Evolutionary conservation across 371 early-diverging fungal genomes (phyloP), one percentile per base, ranked within the genome.

Genomic region (Lichtheimia hyalospora): DNA sequence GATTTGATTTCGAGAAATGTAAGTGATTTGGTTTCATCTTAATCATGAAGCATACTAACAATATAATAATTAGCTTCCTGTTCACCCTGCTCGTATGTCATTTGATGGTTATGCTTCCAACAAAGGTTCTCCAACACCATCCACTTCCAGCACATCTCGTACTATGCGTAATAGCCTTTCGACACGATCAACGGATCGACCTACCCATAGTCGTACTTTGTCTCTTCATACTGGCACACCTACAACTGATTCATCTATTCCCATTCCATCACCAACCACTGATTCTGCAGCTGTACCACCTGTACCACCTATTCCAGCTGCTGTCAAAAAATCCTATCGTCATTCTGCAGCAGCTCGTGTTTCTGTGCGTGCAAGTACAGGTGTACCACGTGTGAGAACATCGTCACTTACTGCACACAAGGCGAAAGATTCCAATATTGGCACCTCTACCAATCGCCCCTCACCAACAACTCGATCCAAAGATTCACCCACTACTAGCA

Each of bases 81-180:
- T 69, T 12, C 69, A 69, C 52, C 62, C 69, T 24, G 58, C 64
- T 16, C 69, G 69, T 24, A 61, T 69, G 20, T 69, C 69, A 5
- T 61, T 58, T 50, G 69, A 69, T 43, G 62, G 69, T 2, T 49
- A 61, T 49, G 49, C 50, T 42, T 63, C 61, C 15, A 60, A 28
- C 20, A 64, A 54, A 20, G 44, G 61, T 23, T 68, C 68, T 12
- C 59, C 59, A 16, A 62, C 65, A 16, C 64, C 65, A 2, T 64
- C 69, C 5, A 20, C 62, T 20, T 69, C 69, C 7, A 50, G 50
- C 16, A 61, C 34, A 15, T 54, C 60, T 8, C 64, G 68, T 39
- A 52, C 50, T 18, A 58, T 57, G 46, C 60, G 58, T 20, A 61
- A 39, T 49, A 64, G 65, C 56, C 48, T 50, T 7, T 61, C 64